Evolutionary conservation across 2,329 filamentous ascomycete species (phyloP), one percentile per base, ranked within the genome.

Genomic region (Oidium heveae): DNA sequence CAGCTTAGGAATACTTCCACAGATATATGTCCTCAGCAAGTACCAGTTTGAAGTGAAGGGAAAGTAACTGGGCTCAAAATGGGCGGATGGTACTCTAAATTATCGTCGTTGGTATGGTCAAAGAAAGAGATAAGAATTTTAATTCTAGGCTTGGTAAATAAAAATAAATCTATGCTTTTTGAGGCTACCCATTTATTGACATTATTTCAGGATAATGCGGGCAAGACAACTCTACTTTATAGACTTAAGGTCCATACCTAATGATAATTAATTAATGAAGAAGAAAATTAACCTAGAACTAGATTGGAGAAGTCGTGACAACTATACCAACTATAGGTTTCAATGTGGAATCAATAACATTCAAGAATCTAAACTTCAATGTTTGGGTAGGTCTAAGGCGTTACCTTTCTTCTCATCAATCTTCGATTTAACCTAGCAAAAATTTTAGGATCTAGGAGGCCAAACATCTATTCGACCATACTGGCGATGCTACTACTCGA

Each of bases 251-350:
- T 93, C 68, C 63, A 55, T 53, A 37, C 28, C 47, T 50, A 36
- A 15, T 22, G 37, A 5, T n/a, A 44, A 20, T n/a, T 12, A 16
- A 16, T 7, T 20, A 15, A n/a, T 15, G 13, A 1, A 20, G 33
- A 8, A 39, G n/a, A 20, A 34, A 24, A 49, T 57, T 62, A 52
- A 60, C 56, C 22, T 54, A 24, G 36, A 51, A 50, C 36, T 66
- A 95, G 86, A 94, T 98, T 66, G 91, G 91, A 66, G 91, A 98
- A 68, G 91, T 98, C 47, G 91, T 98, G 61, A 96, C 91, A 58
- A 98, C 91, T 63, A 96, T 96, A 74, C 91, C 91, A 20, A 98
- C 91, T 55, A 96, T 98, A 68, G 91, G 91, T 58, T 98, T 98
- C 75, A 98, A 98, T 68, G 91, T 98, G 63, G 91, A 98, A 71